These are phyloP conservation scores for Colletotrichum kahawae DNA, from an alignment of 2,329 filamentous ascomycete genomes.

Conservation along the genomic window DNA sequence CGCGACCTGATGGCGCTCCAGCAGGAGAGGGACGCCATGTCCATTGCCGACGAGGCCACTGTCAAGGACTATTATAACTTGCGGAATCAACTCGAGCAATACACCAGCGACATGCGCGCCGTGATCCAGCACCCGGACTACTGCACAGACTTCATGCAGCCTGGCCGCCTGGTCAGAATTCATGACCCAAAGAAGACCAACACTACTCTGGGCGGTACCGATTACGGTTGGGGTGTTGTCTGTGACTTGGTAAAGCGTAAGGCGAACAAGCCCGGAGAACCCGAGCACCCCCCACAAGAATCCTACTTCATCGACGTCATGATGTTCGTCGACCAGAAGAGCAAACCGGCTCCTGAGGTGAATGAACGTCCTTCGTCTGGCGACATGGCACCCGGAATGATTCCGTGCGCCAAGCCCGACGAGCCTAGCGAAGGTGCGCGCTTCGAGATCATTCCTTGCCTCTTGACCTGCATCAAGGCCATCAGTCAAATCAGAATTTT, in stretches of 20 bases:
- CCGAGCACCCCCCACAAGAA: slow-evolving; percentile 76
- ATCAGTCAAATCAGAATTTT: slow-evolving; percentile 86
- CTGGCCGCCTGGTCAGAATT: slow-evolving; percentile 86
- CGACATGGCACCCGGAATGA: slow-evolving; percentile 69
- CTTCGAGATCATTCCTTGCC: slow-evolving; percentile 84
- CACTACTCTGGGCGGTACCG: slow-evolving; percentile 56
- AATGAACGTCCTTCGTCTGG: slow-evolving; percentile 33
- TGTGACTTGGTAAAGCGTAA: slow-evolving; percentile 74
- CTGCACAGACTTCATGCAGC: slow-evolving; percentile 82
- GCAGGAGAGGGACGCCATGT: slow-evolving; percentile 72
- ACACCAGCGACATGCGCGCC: slow-evolving; percentile 86
- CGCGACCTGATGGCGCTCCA: slow-evolving; percentile 83
- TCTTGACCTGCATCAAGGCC: slow-evolving; percentile 83
- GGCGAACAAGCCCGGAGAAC: slow-evolving; percentile 67
- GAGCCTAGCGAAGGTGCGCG: slow-evolving; percentile 52
- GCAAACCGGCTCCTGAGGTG: slow-evolving; percentile 46
- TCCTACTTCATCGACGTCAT: slow-evolving; percentile 84
- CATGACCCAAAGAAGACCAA: slow-evolving; percentile 65
- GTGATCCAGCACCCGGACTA: slow-evolving; percentile 94
- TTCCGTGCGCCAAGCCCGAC: slow-evolving; percentile 66
- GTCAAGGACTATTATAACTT: slow-evolving; percentile 96
- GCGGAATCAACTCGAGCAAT: slow-evolving; percentile 80
- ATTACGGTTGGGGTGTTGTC: slow-evolving; percentile 95
- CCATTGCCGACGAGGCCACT: slow-evolving; percentile 83
- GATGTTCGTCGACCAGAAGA: slow-evolving; percentile 61